Conservation (phyloP, 2,329 filamentous ascomycete genomes). For the Podosphaera aphanis region DNA sequence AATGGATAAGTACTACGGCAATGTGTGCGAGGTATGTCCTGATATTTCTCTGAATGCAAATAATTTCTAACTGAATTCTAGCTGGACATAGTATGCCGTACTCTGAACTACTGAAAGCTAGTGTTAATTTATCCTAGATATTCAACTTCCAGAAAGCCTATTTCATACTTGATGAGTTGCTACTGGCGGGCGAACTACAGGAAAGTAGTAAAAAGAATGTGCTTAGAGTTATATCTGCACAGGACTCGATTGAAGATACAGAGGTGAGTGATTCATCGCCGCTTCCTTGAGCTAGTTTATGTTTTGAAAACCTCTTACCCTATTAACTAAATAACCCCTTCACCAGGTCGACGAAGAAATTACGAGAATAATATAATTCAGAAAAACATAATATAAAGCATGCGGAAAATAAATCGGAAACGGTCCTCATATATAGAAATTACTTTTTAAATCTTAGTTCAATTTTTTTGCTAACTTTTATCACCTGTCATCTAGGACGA, state of each 20-base stretch:
- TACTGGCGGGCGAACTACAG: conserved; percentile 88
- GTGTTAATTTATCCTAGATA: conserved; percentile 26
- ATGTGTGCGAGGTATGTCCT: conserved; percentile 67
- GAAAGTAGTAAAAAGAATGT: conserved; percentile 99
- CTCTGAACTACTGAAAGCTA: not conserved
- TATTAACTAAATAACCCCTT: conserved; percentile 29
- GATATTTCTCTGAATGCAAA: not conserved
- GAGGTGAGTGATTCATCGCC: conserved; percentile 41
- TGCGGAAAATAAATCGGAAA: not conserved
- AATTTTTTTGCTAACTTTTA: conserved; percentile 3
- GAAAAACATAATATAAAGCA: conserved; percentile 5
- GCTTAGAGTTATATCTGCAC: conserved; percentile 79
- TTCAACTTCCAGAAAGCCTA: conserved; percentile 99
- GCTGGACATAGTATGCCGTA: conserved; percentile 11
- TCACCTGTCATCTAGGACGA: conserved; percentile 4
- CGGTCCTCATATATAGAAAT: not conserved
- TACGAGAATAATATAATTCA: conserved; percentile 17
- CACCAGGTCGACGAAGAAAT: conserved; percentile 18
- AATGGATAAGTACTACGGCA: conserved; percentile 99
- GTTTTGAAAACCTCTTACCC: not conserved
- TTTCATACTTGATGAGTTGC: conserved; percentile 90
- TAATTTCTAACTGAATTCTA: conserved; percentile 4
- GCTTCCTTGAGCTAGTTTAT: not conserved
- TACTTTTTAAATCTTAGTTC: not conserved
- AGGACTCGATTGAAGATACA: conserved; percentile 96